phyloP scores from a whole-genome alignment of 352 stramenopile genomes.

The Phytophthora constricta region DNA sequence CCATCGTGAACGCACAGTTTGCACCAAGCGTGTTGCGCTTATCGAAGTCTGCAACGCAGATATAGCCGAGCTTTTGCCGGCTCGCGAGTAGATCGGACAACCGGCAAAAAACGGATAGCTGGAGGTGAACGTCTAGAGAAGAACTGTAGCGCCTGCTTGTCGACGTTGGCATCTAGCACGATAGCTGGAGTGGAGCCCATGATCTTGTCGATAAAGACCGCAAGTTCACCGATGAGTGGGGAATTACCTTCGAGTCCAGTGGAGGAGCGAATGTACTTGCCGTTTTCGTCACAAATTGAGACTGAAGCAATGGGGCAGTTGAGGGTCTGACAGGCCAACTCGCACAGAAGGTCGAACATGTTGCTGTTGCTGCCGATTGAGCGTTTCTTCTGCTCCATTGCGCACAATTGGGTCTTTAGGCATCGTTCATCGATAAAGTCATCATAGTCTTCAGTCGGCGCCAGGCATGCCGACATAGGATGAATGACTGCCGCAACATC shows the following conservation, averaged over 20 bases:
- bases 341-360: conserved; percentile 85
- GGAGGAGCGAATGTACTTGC: conserved; percentile 57
- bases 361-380: conserved; percentile 54
- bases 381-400: conserved; percentile 62
- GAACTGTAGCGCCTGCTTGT: conserved; percentile 68
- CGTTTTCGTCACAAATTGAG: conserved; percentile 63
- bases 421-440: conserved; percentile 67
- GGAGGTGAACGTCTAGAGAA: conserved; percentile 55
- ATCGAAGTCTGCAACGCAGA: conserved; percentile 77
- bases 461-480: conserved; percentile 35
- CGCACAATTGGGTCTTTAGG: conserved; percentile 61
- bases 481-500: conserved; percentile 46
- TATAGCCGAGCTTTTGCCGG: conserved; percentile 75
- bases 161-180: conserved; percentile 73
- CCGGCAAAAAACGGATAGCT: conserved; percentile 80
- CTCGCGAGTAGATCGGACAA: conserved; percentile 78
- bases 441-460: conserved; percentile 52
- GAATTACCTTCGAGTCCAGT: conserved; percentile 57
- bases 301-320: conserved; percentile 81
- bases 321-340: conserved; percentile 83
- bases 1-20: conserved; percentile 83
- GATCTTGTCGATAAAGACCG: conserved; percentile 75
- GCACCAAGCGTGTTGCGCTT: conserved; percentile 80
- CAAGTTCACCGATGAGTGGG: conserved; percentile 62
- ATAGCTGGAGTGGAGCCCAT: conserved; percentile 82